phyloP scores from a whole-genome alignment of 106 monocot species.

The Ottelia alismoides region DNA sequence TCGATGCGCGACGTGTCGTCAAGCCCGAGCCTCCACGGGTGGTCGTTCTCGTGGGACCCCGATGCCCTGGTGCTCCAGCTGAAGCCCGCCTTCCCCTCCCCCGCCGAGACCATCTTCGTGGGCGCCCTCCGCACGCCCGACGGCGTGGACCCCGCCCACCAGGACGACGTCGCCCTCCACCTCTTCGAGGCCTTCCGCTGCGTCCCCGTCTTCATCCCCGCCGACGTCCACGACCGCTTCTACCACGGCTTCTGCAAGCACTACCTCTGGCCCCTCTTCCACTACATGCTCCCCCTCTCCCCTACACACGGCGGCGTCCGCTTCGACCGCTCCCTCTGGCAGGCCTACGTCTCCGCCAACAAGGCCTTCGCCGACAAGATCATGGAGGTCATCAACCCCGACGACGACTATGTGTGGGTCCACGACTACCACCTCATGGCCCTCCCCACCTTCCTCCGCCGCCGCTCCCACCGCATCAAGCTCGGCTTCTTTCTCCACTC shows the following conservation, averaged over 20 bases:
- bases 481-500: conserved; percentile 84
- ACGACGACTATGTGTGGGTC: conserved; percentile 64
- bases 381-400: conserved; percentile 43
- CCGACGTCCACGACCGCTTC: conserved; percentile 44
- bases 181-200: conserved; percentile 47
- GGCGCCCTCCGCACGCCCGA: conserved; percentile 32
- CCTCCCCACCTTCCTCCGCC: conserved; percentile 68
- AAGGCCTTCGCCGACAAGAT: conserved; percentile 51
- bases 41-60: conserved; percentile 40
- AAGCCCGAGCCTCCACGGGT: too few species aligned
- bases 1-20: conserved; percentile 13
- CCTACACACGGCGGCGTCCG: conserved; percentile 12
- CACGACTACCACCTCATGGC: conserved; percentile 82
- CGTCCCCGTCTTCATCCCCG: conserved; percentile 52
- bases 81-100: conserved; percentile 33
- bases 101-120: conserved; percentile 32
- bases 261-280: conserved; percentile 85
- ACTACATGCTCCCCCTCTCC: conserved; percentile 63
- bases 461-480: conserved; percentile 38
- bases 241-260: conserved; percentile 92
- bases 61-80: conserved; percentile 56
- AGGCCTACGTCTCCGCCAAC: conserved; percentile 66
- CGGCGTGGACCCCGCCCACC: conserved; percentile 23
- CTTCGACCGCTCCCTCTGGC: conserved; percentile 50
- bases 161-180: conserved; percentile 23